Percentiles rank a stretch among this genome's conserved stretches.
Evolutionary conservation across 2,329 filamentous ascomycete genomes (phyloP).

Genomic region (Colletotrichum sp.): DNA sequence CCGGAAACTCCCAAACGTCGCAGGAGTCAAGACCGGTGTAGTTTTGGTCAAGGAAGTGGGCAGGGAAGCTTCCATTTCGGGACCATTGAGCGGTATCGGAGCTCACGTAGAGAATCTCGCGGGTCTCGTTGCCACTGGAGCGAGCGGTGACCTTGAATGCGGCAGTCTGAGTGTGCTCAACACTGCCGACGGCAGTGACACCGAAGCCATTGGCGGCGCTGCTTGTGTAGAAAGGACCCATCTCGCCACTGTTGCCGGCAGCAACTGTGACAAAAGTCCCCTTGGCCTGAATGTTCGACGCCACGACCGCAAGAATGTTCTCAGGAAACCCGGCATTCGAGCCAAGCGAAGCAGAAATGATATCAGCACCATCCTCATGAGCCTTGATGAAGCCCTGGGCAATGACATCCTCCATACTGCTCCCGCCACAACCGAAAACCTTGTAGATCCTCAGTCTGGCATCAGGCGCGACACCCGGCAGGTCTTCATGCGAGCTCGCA

Average conservation of each 20-base stretch:
- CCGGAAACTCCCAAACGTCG: not conserved
- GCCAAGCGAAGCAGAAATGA: constrained; percentile 34
- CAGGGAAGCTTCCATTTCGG: not conserved
- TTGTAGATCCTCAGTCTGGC: constrained; percentile 44
- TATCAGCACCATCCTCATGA: constrained; percentile 30
- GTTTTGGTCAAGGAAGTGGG: not conserved
- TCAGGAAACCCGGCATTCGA: constrained; percentile 29
- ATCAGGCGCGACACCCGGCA: constrained; percentile 44
- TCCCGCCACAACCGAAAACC: constrained; percentile 34
- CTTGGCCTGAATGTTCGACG: not conserved
- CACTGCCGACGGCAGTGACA: not conserved
- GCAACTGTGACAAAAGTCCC: not conserved
- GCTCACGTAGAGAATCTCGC: not conserved
- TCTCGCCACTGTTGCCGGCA: constrained; percentile 7
- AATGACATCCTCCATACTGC: constrained; percentile 18
- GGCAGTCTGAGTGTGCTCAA: not conserved
- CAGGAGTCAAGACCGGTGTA: not conserved
- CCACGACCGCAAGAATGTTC: not conserved
- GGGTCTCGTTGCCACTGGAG: not conserved
- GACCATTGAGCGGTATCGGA: not conserved
- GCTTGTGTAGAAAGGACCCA: constrained; percentile 6
- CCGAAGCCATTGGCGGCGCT: not conserved
- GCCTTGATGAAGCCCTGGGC: constrained; percentile 17
- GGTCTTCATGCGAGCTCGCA: constrained; percentile 30
- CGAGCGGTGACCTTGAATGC: not conserved